phyloP scores from a whole-genome alignment of 495 filamentous ascomycete genomes.

The Amorphotheca resinae region DNA sequence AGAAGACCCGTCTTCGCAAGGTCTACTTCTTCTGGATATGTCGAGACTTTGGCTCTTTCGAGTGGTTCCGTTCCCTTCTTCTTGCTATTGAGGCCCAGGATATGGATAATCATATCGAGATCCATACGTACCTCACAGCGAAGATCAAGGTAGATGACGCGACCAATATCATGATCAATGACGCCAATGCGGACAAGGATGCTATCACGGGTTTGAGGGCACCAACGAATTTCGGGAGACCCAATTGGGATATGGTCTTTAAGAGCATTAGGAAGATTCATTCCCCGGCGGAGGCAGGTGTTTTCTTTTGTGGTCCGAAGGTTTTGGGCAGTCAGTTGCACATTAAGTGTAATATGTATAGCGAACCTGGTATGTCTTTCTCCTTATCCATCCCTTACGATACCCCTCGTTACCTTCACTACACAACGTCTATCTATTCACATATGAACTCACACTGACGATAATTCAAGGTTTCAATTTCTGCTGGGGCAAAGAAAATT shows the following conservation, averaged over 20 bases:
- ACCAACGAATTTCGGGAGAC: constrained; percentile 66
- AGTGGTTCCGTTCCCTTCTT: constrained; percentile 71
- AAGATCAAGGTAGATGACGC: constrained; percentile 72
- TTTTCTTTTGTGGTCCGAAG: constrained; percentile 73
- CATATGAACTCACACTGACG: constrained; percentile 13
- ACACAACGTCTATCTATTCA: constrained; percentile 1
- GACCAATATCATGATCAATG: constrained; percentile 77
- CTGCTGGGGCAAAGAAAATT: constrained; percentile 65
- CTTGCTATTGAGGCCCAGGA: constrained; percentile 75
- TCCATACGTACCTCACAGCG: constrained; percentile 60
- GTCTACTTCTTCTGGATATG: constrained; percentile 85
- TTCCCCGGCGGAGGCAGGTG: constrained; percentile 55
- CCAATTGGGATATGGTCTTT: constrained; percentile 74
- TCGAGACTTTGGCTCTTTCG: constrained; percentile 64
- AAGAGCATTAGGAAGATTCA: constrained; percentile 63
- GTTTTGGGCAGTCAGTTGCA: constrained; percentile 54
- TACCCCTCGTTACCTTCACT: constrained; percentile 5
- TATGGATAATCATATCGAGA: constrained; percentile 67
- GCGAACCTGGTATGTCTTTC: constrained; percentile 43
- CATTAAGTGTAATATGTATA: constrained; percentile 68
- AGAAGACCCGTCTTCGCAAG: constrained; percentile 60
- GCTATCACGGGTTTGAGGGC: constrained; percentile 63
- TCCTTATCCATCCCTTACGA: neutral
- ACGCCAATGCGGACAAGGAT: constrained; percentile 65
- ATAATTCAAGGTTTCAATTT: constrained; percentile 20